Evolutionary conservation across 2,329 filamentous ascomycete genomes (phyloP), one percentile per base, ranked within the genome.

Genomic region (Colletotrichum magnum): DNA sequence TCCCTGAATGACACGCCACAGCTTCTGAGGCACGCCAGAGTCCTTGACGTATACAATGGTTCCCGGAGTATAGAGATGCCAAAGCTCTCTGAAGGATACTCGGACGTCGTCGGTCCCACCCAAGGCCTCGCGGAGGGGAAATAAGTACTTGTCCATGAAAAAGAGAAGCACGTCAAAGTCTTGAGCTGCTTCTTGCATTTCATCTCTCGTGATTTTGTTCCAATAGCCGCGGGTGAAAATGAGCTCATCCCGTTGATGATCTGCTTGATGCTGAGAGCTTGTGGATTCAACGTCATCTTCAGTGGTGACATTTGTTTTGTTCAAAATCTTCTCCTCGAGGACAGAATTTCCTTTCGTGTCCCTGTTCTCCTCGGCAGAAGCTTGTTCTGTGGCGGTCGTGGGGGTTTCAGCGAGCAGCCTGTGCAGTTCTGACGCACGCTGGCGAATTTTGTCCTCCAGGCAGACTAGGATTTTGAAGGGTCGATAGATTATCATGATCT

Each of bases 1-100:
- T 9, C 36, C 48, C 7, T 54, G 59, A 0, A 62, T 36, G 2
- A 62, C 36, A 18, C 59, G 48, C 59, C 59, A 62, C 5, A 62
- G 6, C 13, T 62, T 62, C 6, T 62, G 59, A 1, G 59, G 50
- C 0, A 62, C 36, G 1, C 21, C 21, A 0, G 59, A 13, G 5
- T 62, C 59, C 10, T 53, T 62, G 48, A 62, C 48, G n/a, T 53
- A 62, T 16, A 54, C 50, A 0, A 54, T 43, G 1, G 16, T 62
- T 1, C 59, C 59, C 6, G 59, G 59, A 2, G 1, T 24, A 16
- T 32, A 62, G 1, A 47, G 18, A 7, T 62, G 36, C 59, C 59
- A 62, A 0, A 62, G 21, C 16, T 62, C 59, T 2, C 24, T 24
- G 13, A 28, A 62, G 5, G 15, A 13, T 1, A 62, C 15, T 1